Evolutionary conservation across 2,329 filamentous ascomycete species (phyloP).

Genomic region (Cadophora gregata): DNA sequence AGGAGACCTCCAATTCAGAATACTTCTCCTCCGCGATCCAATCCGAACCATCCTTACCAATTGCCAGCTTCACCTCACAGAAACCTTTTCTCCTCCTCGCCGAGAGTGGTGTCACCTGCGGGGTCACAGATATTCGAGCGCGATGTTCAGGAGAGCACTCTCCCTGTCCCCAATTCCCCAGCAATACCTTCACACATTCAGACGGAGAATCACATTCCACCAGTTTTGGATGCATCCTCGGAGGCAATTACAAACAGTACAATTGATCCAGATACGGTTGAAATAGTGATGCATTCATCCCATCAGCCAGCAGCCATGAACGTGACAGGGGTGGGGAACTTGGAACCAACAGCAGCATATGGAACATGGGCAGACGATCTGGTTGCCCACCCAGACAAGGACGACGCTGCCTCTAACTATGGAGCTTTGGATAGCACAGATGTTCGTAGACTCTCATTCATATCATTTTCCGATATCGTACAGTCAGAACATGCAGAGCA

Average conservation of each 20-base stretch:
- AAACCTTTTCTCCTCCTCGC: constrained; percentile 70
- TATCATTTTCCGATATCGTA: constrained; percentile 95
- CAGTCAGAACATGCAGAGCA: constrained; percentile 78
- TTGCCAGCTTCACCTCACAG: constrained; percentile 66
- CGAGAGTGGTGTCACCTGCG: constrained; percentile 78
- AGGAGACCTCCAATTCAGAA: constrained; percentile 46
- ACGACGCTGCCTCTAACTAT: constrained; percentile 75
- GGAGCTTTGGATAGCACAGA: constrained; percentile 79
- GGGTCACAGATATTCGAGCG: constrained; percentile 88
- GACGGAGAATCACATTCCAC: constrained; percentile 91
- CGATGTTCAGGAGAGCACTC: constrained; percentile 82
- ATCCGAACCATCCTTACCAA: constrained; percentile 48
- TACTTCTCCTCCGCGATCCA: constrained; percentile 52
- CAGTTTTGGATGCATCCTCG: constrained; percentile 89
- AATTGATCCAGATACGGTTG: constrained; percentile 85
- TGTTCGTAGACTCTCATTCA: constrained; percentile 86
- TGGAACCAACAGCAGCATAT: constrained; percentile 44
- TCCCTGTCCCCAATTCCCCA: constrained; percentile 73
- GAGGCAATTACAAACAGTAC: constrained; percentile 88
- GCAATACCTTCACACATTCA: constrained; percentile 94
- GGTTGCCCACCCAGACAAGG: constrained; percentile 57
- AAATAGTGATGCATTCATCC: constrained; percentile 86
- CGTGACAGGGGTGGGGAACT: constrained; percentile 59
- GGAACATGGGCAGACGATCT: constrained; percentile 49
- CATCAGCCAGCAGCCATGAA: constrained; percentile 80